Evolutionary conservation across 345 rosid genomes (phyloP), one percentile per base, ranked within the genome.

Genomic region (Gossypium bickii): DNA sequence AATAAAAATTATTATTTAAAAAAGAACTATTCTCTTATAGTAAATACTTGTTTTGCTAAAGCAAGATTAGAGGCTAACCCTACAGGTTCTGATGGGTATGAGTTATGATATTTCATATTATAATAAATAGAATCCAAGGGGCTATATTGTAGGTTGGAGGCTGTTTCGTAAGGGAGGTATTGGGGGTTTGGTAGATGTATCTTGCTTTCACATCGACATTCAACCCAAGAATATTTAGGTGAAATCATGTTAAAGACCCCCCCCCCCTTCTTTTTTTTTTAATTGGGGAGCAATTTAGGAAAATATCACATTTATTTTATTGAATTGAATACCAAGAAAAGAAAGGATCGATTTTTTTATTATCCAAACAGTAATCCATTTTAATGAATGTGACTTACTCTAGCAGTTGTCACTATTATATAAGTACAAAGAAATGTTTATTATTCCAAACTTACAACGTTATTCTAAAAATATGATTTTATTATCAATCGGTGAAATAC

Each of bases 181-280:
- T 34, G 8, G 49, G 9, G 1, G 25, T 49, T 49, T 48, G 2
- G 41, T 74, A 80, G 55, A 67, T 67, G 18, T 22, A 17, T 51
- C 24, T 66, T 67, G 55, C 71, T 67, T 67, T 34, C 71, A 47
- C 47, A 47, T 67, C 56, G 56, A 67, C 47, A 12, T 67, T 45
- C 24, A 20, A 45, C 38, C 41, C 7, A 34, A 67, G 55, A 67
- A 67, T 67, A 67, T 67, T 45, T 43, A 44, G 71, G 55, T 67
- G 17, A 47, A 22, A 45, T 43, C 55, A 67, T 67, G 55, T 7
- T 66, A 1, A 45, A 67, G 11, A 2, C 6, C 11, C 29, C 24
- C 24, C 20, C 20, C 20, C 20, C 20, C 20, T 0, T 2, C 20
- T 0, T 2, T 12, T 44, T 66, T 18, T 4, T 34, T 4, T 4